A percentile compares a stretch with the other conserved stretches of the same genome.
Conservation (phyloP, 2,329 filamentous ascomycete genomes). For the Colletotrichum sp. region DNA sequence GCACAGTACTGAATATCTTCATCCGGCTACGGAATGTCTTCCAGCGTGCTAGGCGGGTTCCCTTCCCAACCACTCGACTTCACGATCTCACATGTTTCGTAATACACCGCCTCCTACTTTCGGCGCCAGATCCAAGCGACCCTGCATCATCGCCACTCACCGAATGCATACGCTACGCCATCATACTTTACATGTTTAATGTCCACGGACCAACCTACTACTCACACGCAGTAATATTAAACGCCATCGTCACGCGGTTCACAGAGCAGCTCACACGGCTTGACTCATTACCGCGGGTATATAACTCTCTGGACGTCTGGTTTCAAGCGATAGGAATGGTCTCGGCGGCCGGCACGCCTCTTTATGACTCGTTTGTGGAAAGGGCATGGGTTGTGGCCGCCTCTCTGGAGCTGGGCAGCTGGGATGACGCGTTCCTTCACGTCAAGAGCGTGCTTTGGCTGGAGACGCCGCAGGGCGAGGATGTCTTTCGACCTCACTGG, state of each 20-base stretch:
- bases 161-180: conserved; percentile 51
- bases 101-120: conserved; percentile 51
- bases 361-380: conserved; percentile 33
- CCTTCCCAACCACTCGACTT: conserved; percentile 45
- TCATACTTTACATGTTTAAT: conserved; percentile 56
- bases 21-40: background rate
- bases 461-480: conserved; percentile 22
- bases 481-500: conserved; percentile 31
- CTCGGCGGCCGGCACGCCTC: conserved; percentile 30
- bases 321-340: conserved; percentile 44
- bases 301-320: conserved; percentile 43
- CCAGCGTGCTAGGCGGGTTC: conserved; percentile 24
- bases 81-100: conserved; percentile 62
- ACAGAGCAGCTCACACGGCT: conserved; percentile 30
- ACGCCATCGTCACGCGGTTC: conserved; percentile 36
- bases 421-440: conserved; percentile 10
- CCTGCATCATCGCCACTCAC: conserved; percentile 28
- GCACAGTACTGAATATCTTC: conserved; percentile 11
- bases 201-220: conserved; percentile 62
- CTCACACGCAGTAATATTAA: conserved; percentile 48
- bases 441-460: conserved; percentile 34
- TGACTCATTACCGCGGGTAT: conserved; percentile 7
- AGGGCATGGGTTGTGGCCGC: conserved; percentile 21
- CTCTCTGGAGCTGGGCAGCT: background rate
- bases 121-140: background rate